These are phyloP conservation scores for Xylariaceae sp. DNA, from an alignment of 2,329 filamentous ascomycete species.

Conservation along the genomic window DNA sequence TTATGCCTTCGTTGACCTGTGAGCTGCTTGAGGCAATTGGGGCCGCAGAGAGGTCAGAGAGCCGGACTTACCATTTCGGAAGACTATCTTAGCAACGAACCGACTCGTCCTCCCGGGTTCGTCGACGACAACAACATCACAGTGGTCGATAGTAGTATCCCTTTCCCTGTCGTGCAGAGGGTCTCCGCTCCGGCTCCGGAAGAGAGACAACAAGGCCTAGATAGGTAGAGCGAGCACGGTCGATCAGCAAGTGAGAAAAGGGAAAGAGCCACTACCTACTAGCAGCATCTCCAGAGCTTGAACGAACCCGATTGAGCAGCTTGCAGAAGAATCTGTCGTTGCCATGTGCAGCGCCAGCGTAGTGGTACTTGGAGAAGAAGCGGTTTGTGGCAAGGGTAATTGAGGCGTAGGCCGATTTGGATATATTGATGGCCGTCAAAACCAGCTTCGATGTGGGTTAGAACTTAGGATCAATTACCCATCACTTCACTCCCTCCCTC, in stretches of 20 bases:
- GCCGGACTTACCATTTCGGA: slow-evolving; percentile 55
- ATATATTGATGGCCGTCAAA: slow-evolving; percentile 71
- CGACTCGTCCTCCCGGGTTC: slow-evolving; percentile 65
- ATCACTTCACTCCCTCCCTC: too few relatives aligned
- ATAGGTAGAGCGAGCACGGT: not conserved
- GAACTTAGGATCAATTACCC: too few relatives aligned
- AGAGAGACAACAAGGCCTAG: slow-evolving; percentile 65
- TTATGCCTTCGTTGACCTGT: slow-evolving; percentile 49
- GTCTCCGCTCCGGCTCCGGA: slow-evolving; percentile 62
- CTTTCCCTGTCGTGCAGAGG: slow-evolving; percentile 52
- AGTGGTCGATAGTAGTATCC: slow-evolving; percentile 66
- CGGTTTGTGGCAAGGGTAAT: slow-evolving; percentile 60
- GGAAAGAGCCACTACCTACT: not conserved
- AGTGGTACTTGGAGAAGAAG: slow-evolving; percentile 71
- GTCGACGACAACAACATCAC: slow-evolving; percentile 69
- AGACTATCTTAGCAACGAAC: slow-evolving; percentile 67
- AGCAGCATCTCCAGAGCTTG: not conserved
- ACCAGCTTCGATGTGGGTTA: too few relatives aligned
- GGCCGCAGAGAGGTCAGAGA: too few relatives aligned
- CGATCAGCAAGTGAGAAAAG: slow-evolving; percentile 1
- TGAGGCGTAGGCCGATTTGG: slow-evolving; percentile 73
- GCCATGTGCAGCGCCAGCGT: slow-evolving; percentile 46
- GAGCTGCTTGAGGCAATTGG: too few relatives aligned
- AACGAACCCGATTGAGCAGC: slow-evolving; percentile 61
- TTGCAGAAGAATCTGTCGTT: slow-evolving; percentile 65